Conservation (phyloP, 148 eudicot species). For the Silene uniflora region DNA sequence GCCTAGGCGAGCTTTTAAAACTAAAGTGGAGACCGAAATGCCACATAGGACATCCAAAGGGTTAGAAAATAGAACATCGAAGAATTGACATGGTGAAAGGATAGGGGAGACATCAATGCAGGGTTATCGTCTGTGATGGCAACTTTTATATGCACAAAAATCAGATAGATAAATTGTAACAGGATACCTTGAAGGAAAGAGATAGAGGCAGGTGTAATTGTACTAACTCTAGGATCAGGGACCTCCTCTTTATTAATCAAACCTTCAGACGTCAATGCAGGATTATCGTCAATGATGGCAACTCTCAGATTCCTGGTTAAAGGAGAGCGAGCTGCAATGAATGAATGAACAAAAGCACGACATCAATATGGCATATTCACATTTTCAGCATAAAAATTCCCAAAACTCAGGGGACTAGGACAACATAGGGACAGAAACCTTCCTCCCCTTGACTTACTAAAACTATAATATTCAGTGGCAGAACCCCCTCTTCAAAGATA, state of each 20-base stretch:
- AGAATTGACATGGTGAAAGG: neutral
- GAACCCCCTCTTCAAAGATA: no score
- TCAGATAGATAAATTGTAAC: neutral
- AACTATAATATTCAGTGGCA: no score
- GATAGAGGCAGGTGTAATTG: constrained; percentile 86
- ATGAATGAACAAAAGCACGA: neutral
- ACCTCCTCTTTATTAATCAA: constrained; percentile 56
- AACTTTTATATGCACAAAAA: neutral
- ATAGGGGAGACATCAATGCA: neutral
- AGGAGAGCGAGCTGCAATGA: constrained; percentile 67
- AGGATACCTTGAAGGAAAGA: constrained; percentile 74
- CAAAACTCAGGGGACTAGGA: no score
- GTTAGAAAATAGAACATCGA: neutral
- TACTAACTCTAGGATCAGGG: constrained; percentile 98
- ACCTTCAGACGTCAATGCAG: constrained; percentile 50
- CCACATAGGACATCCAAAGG: neutral
- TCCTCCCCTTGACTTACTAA: no score
- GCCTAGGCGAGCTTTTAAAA: neutral
- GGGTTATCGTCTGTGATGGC: neutral
- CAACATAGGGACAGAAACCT: no score
- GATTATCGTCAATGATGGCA: constrained; percentile 91
- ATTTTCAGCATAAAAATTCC: neutral
- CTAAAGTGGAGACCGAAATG: neutral
- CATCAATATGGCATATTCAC: constrained; percentile 2
- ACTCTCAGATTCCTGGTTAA: constrained; percentile 62